Evolutionary conservation across 2,329 filamentous ascomycete species (phyloP), one percentile per base, ranked within the genome.

Genomic region (Penicillium sp.): DNA sequence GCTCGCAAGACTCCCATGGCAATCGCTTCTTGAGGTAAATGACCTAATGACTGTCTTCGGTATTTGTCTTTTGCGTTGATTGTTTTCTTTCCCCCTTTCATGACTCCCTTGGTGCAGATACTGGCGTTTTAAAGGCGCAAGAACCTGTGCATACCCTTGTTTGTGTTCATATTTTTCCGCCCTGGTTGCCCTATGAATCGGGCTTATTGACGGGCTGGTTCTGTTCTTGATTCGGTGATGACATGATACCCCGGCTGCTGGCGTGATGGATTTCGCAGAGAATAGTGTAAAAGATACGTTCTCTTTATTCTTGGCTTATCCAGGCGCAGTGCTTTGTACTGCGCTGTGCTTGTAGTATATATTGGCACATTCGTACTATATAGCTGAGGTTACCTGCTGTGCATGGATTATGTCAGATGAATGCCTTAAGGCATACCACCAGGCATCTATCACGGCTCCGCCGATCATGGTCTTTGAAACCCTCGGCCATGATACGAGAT

Each of bases 191-290:
- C 16, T 36, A 31, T 39, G 36, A 34, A 29, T 37, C 33, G 19
- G 36, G 26, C 44, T 21, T 53, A 33, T 39, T n/a, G 26, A 50
- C 32, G 41, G 48, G 40, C 45, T 45, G 45, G 37, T 48, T 50
- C 41, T 52, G 39, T 49, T 23, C 34, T 57, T 45, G 34, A 27
- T 48, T 48, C 28, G 39, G 48, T 51, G 47, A 58, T 50, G 50
- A 55, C 45, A 56, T 61, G 59, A 62, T 62, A 62, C 57, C 56
- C 57, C 53, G 37, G 43, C 26, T 45, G 32, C 21, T 50, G 45
- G 42, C 41, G 41, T 47, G 40, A 48, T 43, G 41, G n/a, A 15
- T 43, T 20, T 40, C 33, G 26, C 23, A 47, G 37, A 44, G 32
- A 39, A 41, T 23, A 20, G 31, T 33, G 36, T 33, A 50, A 50